Evolutionary conservation across 225 moss, liverwort and hornwort genomes (phyloP), one percentile per base, ranked within the genome.

Genomic region (Sphagnum tenellum): DNA sequence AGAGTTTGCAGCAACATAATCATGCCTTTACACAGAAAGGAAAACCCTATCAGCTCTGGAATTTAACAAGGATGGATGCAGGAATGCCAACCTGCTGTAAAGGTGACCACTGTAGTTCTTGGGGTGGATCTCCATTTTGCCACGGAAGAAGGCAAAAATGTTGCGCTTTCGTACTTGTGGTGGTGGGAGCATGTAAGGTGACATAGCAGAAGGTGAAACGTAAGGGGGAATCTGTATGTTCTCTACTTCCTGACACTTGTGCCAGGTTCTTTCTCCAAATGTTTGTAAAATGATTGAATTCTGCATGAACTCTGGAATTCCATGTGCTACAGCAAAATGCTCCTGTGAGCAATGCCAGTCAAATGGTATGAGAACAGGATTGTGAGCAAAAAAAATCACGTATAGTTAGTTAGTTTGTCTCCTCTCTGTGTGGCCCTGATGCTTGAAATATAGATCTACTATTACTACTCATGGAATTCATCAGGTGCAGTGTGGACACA

Each of bases 111-210:
- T 96, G 14, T 88, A 78, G 64, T 81, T 92, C 70, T 84, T 92
- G 29, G 96, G 92, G 73, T 92, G 89, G 29, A 96, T 79, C 77
- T 96, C 96, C 82, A 92, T 75, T 69, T 96, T 96, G 9, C 96
- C 96, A 70, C 96, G 69, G 57, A 96, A 96, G 14, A 84, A 82
- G 2, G 90, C 96, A 63, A 78, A 90, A 68, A 96, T 96, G n/a
- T 68, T 56, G 63, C 94, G 86, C 29, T 29, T 29, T 8, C 14
- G 64, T 69, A 76, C 83, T 53, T 66, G 78, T 67, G 80, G 84
- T 51, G 72, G 81, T 2, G 81, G 70, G 4, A 50, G 9, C 72
- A 72, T 74, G 51, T 85, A 76, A 52, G 77, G 74, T 55, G 81
- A 74, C 58, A 78, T 69, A 9, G 71, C 65, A 51, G 77, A n/a